phyloP scores from a whole-genome alignment of 2,329 filamentous ascomycete species.

The Arthrobotrys musiformis region DNA sequence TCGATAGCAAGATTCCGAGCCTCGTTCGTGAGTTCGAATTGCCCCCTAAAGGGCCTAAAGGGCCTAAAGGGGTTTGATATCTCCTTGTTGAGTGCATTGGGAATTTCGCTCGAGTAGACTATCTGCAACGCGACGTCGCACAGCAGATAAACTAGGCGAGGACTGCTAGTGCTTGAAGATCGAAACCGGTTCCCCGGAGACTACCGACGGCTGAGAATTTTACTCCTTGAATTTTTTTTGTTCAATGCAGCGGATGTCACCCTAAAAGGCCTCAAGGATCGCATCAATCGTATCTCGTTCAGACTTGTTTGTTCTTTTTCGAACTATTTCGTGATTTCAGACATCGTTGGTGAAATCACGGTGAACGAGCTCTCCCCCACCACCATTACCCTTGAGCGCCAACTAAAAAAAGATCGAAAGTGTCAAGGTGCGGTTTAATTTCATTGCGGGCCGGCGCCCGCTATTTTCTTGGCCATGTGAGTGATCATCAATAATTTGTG shows the following conservation, averaged over 20 bases:
- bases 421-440: constrained; percentile 18
- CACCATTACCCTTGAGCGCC: background rate
- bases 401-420: constrained; percentile 22
- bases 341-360: background rate
- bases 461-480: constrained; percentile 14
- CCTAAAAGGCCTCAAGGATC: background rate
- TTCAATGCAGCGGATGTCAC: no score
- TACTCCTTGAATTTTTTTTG: background rate
- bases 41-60: background rate
- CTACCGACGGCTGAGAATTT: background rate
- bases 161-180: background rate
- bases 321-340: constrained; percentile 7
- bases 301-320: background rate
- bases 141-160: background rate
- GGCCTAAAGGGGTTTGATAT: background rate
- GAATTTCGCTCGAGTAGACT: background rate
- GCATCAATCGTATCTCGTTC: constrained; percentile 5
- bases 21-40: no score
- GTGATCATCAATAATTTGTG: constrained; percentile 3
- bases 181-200: constrained; percentile 5
- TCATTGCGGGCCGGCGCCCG: constrained; percentile 16
- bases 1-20: background rate
- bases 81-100: no score
- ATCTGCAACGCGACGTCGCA: constrained; percentile 3
- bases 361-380: background rate